Base-by-base conservation (phyloP, 352 stramenopile genomes). In the Phytopythium kandeliae region DNA sequence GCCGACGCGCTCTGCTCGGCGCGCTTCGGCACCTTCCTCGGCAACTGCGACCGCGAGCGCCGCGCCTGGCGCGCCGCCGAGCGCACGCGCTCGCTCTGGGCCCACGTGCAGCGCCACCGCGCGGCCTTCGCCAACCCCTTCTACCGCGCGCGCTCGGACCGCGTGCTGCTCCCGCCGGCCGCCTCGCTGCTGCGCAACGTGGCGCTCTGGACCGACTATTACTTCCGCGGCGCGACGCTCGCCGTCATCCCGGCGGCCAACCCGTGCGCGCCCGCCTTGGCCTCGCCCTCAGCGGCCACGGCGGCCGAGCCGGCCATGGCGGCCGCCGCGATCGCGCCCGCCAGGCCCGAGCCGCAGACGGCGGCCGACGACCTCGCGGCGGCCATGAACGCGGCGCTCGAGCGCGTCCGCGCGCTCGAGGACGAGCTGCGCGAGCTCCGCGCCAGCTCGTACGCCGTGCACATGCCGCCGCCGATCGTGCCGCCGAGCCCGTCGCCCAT, bases 1-100 rank as follows among this genome's bases (percentile, higher is more conserved):
- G 84, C 73, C 0, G 85, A 96, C 36, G 77, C 84, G 17, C 35
- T 83, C 0, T 85, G 87, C 35, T 93, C 85, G 1, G 81, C 71
- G 3, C 62, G 63, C 48, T 97, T 83, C 40, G 87, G 86, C 28
- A 95, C 84, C 17, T 96, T 97, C 45, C 54, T 96, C 6, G 83
- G 85, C 24, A 96, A 97, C 58, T 92, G 77, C 52, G 85, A 95
- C 37, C 82, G 82, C 21, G 82, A 96, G 40, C 70, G 85, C 7
- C 28, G 28, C 9, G 28, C 64, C 11, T 89, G 80, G 76, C 66
- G 61, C 36, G 47, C 79, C 4, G 51, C 61, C 6, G 65, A 69
- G 8, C 73, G 81, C 21, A 92, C 84, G 17, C 69, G 71, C 6
- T 95, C 84, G 19, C 62, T 95, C 9, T 95, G 84, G 65, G 67